A percentile compares a stretch with the other conserved stretches of the same genome.
Evolutionary conservation across 192 early-diverging fungal species (phyloP).

Genomic region (Chytriomyces confervae): DNA sequence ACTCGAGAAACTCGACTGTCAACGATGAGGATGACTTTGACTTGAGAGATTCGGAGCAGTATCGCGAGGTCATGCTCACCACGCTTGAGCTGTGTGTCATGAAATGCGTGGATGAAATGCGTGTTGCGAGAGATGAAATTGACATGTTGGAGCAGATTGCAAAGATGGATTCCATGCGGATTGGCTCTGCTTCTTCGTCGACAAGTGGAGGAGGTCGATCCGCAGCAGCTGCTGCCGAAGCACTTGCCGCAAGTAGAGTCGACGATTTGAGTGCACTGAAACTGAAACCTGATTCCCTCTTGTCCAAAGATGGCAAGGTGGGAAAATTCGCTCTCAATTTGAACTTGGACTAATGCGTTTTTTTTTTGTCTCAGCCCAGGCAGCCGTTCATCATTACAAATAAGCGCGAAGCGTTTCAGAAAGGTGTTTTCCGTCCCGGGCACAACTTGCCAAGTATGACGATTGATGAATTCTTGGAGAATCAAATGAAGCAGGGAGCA

Average conservation of each 20-base stretch:
- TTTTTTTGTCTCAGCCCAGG: slow-evolving; percentile 48
- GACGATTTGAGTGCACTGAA: slow-evolving; percentile 27
- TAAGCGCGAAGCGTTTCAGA: slow-evolving; percentile 65
- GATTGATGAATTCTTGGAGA: slow-evolving; percentile 90
- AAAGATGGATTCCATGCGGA: slow-evolving; percentile 48
- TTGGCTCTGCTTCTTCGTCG: not conserved
- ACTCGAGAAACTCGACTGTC: not conserved
- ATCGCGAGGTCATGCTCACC: slow-evolving; percentile 76
- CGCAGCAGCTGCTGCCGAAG: not conserved
- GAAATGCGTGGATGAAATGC: slow-evolving; percentile 72
- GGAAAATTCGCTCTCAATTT: not conserved
- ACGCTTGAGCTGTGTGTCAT: slow-evolving; percentile 76
- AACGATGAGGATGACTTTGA: slow-evolving; percentile 50
- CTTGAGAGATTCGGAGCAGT: slow-evolving; percentile 70
- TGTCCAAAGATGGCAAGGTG: slow-evolving; percentile 34
- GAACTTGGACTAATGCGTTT: not conserved
- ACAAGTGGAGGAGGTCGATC: slow-evolving; percentile 35
- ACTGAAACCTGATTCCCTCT: slow-evolving; percentile 8
- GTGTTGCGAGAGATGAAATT: slow-evolving; percentile 76
- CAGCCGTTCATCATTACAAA: slow-evolving; percentile 88
- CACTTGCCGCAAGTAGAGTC: slow-evolving; percentile 22
- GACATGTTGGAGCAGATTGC: slow-evolving; percentile 78
- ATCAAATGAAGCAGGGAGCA: slow-evolving; percentile 86
- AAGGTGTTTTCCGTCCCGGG: slow-evolving; percentile 84
- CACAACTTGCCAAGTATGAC: slow-evolving; percentile 95